A percentile compares a stretch with the other conserved stretches of the same genome.
phyloP scores from a whole-genome alignment of 768 basidiomycete genomes.

The Polyporus arcularius region DNA sequence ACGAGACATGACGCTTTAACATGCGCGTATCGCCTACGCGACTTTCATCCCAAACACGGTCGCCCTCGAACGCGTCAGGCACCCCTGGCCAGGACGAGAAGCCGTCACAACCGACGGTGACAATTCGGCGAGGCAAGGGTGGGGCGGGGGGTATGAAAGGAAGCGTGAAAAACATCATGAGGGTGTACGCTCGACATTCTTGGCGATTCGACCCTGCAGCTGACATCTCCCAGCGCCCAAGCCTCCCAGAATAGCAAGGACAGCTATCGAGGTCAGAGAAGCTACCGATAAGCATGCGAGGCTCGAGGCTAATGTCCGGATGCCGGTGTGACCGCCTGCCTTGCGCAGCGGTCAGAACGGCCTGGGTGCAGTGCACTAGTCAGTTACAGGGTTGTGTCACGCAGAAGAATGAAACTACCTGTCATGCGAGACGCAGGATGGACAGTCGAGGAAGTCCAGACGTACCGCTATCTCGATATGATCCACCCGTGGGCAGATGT shows the following conservation, averaged over 20 bases:
- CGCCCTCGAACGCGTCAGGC: background rate
- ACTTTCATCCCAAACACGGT: background rate
- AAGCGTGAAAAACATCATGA: background rate
- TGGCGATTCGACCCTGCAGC: conserved; percentile 15
- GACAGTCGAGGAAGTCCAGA: background rate
- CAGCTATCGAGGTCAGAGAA: conserved; percentile 3
- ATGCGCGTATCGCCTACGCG: background rate
- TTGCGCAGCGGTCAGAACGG: too few species aligned
- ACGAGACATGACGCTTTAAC: background rate
- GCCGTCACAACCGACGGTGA: background rate
- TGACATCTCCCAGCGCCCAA: conserved; percentile 10
- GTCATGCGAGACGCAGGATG: background rate
- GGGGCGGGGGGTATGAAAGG: background rate
- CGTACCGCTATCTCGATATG: background rate
- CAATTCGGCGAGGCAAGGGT: background rate
- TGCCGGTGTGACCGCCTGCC: background rate
- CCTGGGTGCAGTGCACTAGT: background rate
- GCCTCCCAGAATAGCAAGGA: conserved; percentile 10
- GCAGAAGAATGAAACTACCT: background rate
- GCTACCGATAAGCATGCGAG: conserved; percentile 20
- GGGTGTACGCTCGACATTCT: conserved; percentile 8
- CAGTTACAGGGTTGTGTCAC: background rate
- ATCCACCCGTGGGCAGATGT: background rate
- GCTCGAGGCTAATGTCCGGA: conserved; percentile 1
- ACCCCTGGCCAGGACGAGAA: background rate